A percentile compares a stretch with the other conserved stretches of the same genome.
Evolutionary conservation across 2,329 filamentous ascomycete genomes (phyloP).

Genomic region (Fusarium chaquense): DNA sequence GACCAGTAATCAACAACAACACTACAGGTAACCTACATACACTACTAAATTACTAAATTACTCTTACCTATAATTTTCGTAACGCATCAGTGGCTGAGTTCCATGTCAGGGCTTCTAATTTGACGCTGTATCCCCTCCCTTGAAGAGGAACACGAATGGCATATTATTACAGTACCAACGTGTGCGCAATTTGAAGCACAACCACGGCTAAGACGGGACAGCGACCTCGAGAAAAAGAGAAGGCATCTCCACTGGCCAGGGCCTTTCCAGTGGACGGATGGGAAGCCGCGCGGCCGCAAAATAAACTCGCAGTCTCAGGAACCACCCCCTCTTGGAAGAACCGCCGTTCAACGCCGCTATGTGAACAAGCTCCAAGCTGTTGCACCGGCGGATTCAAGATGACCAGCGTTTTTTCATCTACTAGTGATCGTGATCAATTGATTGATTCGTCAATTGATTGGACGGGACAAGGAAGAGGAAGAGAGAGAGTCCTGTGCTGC

Average conservation of each 20-base stretch:
- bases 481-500: neutral
- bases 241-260: conserved; percentile 32
- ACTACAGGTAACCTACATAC: neutral
- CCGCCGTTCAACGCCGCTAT: conserved; percentile 13
- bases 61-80: conserved; percentile 3
- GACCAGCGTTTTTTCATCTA: neutral
- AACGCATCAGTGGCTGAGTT: conserved; percentile 34
- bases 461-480: neutral
- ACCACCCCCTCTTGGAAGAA: conserved; percentile 16
- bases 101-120: conserved; percentile 14
- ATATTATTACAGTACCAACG: conserved; percentile 35
- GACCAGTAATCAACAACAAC: neutral
- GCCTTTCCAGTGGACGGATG: conserved; percentile 36
- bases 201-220: conserved; percentile 41
- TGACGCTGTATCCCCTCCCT: conserved; percentile 3
- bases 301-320: conserved; percentile 42
- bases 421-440: neutral
- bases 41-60: neutral
- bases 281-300: conserved; percentile 41
- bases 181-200: conserved; percentile 14
- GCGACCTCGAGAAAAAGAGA: conserved; percentile 36
- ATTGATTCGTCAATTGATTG: neutral
- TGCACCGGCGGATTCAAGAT: conserved; percentile 23
- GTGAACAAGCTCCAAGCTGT: conserved; percentile 15
- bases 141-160: conserved; percentile 15